Percentiles rank a stretch among this genome's conserved stretches.
phyloP scores from a whole-genome alignment of 495 filamentous ascomycete species.

The Talaromyces ruber region DNA sequence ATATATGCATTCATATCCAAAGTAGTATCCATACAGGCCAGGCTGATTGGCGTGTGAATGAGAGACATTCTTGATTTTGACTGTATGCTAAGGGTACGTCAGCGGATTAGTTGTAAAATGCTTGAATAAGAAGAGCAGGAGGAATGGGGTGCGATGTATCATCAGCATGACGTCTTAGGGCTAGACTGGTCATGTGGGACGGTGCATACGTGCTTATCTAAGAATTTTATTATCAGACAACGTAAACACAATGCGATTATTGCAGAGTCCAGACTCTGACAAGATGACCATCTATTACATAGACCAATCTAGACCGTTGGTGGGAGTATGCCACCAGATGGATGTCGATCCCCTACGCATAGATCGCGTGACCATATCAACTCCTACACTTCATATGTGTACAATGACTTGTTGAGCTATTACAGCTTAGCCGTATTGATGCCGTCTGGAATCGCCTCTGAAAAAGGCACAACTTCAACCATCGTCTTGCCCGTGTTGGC shows the following conservation, averaged over 20 bases:
- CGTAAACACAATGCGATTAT: too few species aligned
- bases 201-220: not conserved
- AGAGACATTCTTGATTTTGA: not conserved
- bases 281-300: not conserved
- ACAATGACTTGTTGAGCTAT: not conserved
- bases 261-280: not conserved
- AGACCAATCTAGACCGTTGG: not conserved
- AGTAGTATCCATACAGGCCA: not conserved
- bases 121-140: too few species aligned
- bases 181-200: not conserved
- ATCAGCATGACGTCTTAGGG: constrained; percentile 13
- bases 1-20: not conserved
- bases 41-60: not conserved
- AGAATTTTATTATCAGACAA: not conserved
- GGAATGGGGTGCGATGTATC: not conserved
- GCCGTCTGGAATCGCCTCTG: constrained; percentile 15
- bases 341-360: not conserved
- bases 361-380: not conserved
- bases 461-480: constrained; percentile 33
- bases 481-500: constrained; percentile 46
- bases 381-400: not conserved
- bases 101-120: too few species aligned
- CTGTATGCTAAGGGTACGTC: not conserved
- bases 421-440: not conserved
- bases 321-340: too few species aligned